Percentiles rank a stretch among this genome's conserved stretches.
Evolutionary conservation across 1,284 basidiomycete species (phyloP).

Genomic region (Singerocomus rubriflavus): DNA sequence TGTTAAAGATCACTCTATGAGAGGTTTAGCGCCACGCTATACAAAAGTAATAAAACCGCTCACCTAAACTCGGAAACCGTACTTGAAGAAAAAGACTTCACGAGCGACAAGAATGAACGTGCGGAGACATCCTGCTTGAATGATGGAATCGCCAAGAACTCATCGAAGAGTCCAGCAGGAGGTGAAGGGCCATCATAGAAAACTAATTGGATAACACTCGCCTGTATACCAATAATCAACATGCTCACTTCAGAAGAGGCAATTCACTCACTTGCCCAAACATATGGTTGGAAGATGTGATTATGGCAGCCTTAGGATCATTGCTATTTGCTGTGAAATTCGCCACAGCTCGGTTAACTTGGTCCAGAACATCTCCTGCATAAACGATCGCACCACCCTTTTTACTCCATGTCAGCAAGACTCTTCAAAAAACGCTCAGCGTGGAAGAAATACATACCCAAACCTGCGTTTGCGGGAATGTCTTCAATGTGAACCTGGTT

Average conservation of each 20-base stretch:
- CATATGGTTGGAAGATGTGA: conserved; percentile 42
- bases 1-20: conserved; percentile 11
- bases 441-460: conserved; percentile 43
- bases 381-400: conserved; percentile 51
- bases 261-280: neutral
- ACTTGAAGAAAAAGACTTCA: conserved; percentile 9
- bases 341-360: conserved; percentile 1
- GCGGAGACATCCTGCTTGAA: conserved; percentile 32
- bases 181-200: conserved; percentile 54
- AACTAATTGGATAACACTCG: conserved; percentile 34
- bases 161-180: conserved; percentile 48
- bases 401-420: neutral
- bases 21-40: neutral
- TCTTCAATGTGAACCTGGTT: conserved; percentile 51
- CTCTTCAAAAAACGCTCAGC: neutral
- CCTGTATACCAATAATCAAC: conserved; percentile 22
- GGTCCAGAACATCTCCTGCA: conserved; percentile 30
- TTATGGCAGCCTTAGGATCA: conserved; percentile 56
- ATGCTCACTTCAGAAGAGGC: neutral
- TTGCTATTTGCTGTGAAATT: conserved; percentile 35
- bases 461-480: conserved; percentile 50
- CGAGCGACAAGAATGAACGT: conserved; percentile 33
- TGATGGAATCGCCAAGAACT: conserved; percentile 34
- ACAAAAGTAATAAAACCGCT: neutral
- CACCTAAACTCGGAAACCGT: conserved; percentile 9